A percentile compares a stretch with the other conserved stretches of the same genome.
phyloP scores from a whole-genome alignment of 805 yeast genomes.

The Saturnispora gosingensis region DNA sequence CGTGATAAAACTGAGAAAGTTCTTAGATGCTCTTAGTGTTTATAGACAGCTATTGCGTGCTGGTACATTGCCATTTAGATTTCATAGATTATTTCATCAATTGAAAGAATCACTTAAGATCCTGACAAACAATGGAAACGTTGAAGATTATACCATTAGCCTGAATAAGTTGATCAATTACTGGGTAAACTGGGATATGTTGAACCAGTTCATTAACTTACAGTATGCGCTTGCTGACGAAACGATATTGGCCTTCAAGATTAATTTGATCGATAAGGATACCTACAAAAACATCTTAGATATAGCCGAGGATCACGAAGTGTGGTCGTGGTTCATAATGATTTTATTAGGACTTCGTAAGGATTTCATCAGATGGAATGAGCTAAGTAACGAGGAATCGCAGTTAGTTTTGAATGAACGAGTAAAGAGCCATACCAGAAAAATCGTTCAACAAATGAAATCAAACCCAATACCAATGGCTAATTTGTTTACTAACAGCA shows the following conservation, averaged over 20 bases:
- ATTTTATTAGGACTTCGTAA: slow-evolving; percentile 48
- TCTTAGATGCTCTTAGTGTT: slow-evolving; percentile 35
- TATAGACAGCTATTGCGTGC: slow-evolving; percentile 64
- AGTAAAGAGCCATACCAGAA: slow-evolving; percentile 46
- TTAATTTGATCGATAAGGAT: slow-evolving; percentile 41
- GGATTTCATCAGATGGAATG: slow-evolving; percentile 35
- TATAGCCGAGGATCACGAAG: slow-evolving; percentile 40
- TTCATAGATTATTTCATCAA: slow-evolving; percentile 31
- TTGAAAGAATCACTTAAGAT: slow-evolving; percentile 19
- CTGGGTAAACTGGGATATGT: slow-evolving; percentile 35
- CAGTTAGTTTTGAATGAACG: slow-evolving; percentile 49
- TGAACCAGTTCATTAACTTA: slow-evolving; percentile 44
- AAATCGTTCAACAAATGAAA: slow-evolving; percentile 15
- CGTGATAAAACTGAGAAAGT: slow-evolving; percentile 5
- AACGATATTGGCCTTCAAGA: slow-evolving; percentile 46
- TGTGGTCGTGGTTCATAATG: slow-evolving; percentile 61
- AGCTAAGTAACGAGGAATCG: slow-evolving; percentile 39
- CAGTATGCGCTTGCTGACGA: slow-evolving; percentile 65
- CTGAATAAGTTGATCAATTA: slow-evolving; percentile 19
- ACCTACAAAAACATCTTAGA: slow-evolving; percentile 31
- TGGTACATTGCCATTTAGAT: slow-evolving; percentile 59
- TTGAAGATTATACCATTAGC: slow-evolving; percentile 13
- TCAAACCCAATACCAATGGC: slow-evolving; percentile 12
- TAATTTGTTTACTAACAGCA: neutral
- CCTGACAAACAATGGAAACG: slow-evolving; percentile 8